A percentile compares a stretch with the other conserved stretches of the same genome.
Conservation (phyloP, 768 basidiomycete genomes). For the Suillus lakei region DNA sequence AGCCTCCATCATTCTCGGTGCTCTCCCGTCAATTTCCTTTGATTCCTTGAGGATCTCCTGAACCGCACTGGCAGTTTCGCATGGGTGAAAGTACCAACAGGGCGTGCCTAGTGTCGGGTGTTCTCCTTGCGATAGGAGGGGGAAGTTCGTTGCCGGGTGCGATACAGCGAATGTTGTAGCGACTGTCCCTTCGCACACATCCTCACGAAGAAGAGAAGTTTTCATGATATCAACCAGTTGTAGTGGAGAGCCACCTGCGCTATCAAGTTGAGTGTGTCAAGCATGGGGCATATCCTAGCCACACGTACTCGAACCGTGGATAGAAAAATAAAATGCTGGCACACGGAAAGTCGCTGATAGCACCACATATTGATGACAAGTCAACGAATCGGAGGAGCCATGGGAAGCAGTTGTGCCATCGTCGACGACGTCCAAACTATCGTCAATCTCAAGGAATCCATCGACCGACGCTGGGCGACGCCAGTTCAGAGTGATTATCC, state of each 20-base stretch:
- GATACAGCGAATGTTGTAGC: slow-evolving; percentile 60
- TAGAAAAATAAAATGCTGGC: slow-evolving; percentile 82
- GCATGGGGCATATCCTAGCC: slow-evolving; percentile 6
- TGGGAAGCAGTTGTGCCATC: slow-evolving; percentile 44
- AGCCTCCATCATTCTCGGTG: slow-evolving; percentile 57
- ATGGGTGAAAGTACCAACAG: slow-evolving; percentile 90
- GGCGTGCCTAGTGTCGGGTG: slow-evolving; percentile 78
- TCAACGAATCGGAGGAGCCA: slow-evolving; percentile 39
- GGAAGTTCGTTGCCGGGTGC: slow-evolving; percentile 58
- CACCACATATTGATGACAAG: slow-evolving; percentile 68
- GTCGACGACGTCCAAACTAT: slow-evolving; percentile 28
- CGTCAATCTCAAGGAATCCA: slow-evolving; percentile 17
- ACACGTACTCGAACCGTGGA: slow-evolving; percentile 70
- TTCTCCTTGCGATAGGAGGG: slow-evolving; percentile 85
- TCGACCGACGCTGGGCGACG: slow-evolving; percentile 8
- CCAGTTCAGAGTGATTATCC: slow-evolving; percentile 34
- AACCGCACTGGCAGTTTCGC: slow-evolving; percentile 70
- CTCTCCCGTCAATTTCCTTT: slow-evolving; percentile 20
- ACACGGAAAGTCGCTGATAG: slow-evolving; percentile 82
- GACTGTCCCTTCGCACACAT: slow-evolving; percentile 47
- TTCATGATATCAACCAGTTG: slow-evolving; percentile 56
- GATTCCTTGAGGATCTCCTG: slow-evolving; percentile 68
- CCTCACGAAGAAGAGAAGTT: slow-evolving; percentile 62
- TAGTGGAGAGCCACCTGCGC: slow-evolving; percentile 68
- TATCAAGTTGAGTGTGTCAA: slow-evolving; percentile 17